These are phyloP conservation scores for Pittosporum tobira DNA, from an alignment of 129 eudicot genomes.

Conservation along the genomic window DNA sequence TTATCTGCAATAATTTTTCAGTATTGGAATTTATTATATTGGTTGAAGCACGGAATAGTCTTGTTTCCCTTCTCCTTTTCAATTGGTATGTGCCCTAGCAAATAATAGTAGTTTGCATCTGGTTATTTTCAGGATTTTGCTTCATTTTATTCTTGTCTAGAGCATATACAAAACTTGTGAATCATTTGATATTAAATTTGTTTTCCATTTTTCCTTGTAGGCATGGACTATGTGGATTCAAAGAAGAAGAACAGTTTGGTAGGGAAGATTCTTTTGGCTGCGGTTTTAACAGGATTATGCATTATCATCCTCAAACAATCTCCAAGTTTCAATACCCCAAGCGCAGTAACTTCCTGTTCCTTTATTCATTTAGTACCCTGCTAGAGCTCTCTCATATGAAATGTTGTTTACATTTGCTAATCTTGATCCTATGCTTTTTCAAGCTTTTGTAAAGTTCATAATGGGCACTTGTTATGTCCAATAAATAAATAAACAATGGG, in stretches of 20 bases:
- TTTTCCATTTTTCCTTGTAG: conserved; percentile 24
- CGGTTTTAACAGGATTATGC: conserved; percentile 45
- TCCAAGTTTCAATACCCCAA: conserved; percentile 40
- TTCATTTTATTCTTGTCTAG: neutral
- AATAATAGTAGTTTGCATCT: neutral
- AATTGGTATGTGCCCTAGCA: neutral
- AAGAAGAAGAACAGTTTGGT: conserved; percentile 40
- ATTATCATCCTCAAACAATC: conserved; percentile 51
- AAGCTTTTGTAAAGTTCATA: neutral
- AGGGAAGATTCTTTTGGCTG: conserved; percentile 51
- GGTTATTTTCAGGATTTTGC: neutral
- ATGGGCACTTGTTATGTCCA: neutral
- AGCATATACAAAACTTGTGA: conserved; percentile 2
- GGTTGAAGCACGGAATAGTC: too few relatives aligned
- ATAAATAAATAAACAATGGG: too few relatives aligned
- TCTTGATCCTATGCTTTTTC: too few relatives aligned
- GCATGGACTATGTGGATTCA: conserved; percentile 67
- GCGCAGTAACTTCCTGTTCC: conserved; percentile 34
- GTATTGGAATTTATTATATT: neutral
- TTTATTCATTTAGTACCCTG: neutral
- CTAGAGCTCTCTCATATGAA: neutral
- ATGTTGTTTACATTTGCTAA: neutral
- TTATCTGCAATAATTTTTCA: too few relatives aligned
- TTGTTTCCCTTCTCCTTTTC: neutral
- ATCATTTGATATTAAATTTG: conserved; percentile 1